Evolutionary conservation across 2,329 filamentous ascomycete species (phyloP).

Genomic region (Colletotrichum sp.): DNA sequence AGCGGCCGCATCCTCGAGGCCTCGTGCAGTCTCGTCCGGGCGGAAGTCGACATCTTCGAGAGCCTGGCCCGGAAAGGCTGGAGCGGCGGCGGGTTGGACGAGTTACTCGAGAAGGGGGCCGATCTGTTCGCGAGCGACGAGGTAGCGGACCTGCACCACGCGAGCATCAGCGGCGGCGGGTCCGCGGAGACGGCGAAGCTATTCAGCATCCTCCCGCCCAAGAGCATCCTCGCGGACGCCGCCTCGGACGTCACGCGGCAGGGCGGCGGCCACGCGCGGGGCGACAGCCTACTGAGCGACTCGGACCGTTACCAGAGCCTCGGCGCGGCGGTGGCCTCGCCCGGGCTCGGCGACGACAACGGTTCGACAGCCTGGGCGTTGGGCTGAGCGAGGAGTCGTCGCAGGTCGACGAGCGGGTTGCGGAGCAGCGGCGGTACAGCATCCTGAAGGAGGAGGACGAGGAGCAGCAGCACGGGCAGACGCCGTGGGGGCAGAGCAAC

Average conservation of each 20-base stretch:
- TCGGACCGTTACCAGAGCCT: conserved; percentile 63
- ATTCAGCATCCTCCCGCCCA: conserved; percentile 68
- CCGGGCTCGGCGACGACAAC: conserved; percentile 23
- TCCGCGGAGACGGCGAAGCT: conserved; percentile 49
- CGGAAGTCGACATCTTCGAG: conserved; percentile 75
- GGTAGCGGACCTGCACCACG: conserved; percentile 25
- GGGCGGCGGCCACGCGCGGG: conserved; percentile 42
- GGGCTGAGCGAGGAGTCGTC: conserved; percentile 15
- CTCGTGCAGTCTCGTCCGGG: conserved; percentile 68
- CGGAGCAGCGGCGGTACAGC: conserved; percentile 1
- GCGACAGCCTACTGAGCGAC: conserved; percentile 61
- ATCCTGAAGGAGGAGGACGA: conserved; percentile 14
- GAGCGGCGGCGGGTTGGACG: conserved; percentile 70
- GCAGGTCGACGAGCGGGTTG: conserved; percentile 21
- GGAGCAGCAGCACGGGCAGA: neutral
- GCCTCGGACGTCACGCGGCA: conserved; percentile 41
- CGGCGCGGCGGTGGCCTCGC: conserved; percentile 43
- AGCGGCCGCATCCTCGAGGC: conserved; percentile 67
- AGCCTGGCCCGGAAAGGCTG: conserved; percentile 70
- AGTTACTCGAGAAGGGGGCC: conserved; percentile 66
- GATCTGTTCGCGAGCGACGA: conserved; percentile 62
- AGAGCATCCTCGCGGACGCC: conserved; percentile 64
- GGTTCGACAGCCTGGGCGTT: conserved; percentile 39
- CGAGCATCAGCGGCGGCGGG: conserved; percentile 31
- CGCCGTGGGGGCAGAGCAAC: neutral